These are phyloP conservation scores for Erigeron canadensis DNA, from an alignment of 129 eudicot genomes.

Conservation along the genomic window DNA sequence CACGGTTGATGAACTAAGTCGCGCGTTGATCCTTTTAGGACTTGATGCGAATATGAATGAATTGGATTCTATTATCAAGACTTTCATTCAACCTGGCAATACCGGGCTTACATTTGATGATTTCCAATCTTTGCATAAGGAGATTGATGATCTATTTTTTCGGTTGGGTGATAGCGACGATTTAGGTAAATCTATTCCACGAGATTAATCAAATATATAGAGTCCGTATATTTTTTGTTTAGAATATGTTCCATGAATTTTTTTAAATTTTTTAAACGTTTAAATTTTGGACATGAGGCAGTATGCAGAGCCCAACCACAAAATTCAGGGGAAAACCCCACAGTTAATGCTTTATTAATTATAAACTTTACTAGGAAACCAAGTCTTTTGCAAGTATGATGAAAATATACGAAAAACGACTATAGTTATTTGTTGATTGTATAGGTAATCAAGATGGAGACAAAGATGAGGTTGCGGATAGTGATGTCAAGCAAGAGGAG, in stretches of 20 bases:
- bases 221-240: no score
- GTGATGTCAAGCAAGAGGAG: conserved; percentile 41
- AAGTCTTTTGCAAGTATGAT: no score
- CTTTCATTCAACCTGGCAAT: conserved; percentile 53
- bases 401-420: no score
- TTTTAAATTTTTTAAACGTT: no score
- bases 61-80: conserved; percentile 43
- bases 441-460: not conserved
- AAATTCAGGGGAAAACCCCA: no score
- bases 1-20: conserved; percentile 67
- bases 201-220: no score
- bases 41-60: conserved; percentile 51
- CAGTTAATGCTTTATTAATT: no score
- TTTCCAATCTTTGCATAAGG: conserved; percentile 57
- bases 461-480: not conserved
- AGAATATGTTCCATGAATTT: no score
- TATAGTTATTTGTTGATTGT: no score
- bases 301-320: no score
- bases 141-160: conserved; percentile 56
- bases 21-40: conserved; percentile 58
- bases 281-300: no score
- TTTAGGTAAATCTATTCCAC: not conserved
- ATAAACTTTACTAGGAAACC: no score
- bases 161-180: conserved; percentile 25
- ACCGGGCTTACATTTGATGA: conserved; percentile 65